Base-by-base conservation (phyloP, 805 yeast species). In the Candida khao-thaluensis region DNA sequence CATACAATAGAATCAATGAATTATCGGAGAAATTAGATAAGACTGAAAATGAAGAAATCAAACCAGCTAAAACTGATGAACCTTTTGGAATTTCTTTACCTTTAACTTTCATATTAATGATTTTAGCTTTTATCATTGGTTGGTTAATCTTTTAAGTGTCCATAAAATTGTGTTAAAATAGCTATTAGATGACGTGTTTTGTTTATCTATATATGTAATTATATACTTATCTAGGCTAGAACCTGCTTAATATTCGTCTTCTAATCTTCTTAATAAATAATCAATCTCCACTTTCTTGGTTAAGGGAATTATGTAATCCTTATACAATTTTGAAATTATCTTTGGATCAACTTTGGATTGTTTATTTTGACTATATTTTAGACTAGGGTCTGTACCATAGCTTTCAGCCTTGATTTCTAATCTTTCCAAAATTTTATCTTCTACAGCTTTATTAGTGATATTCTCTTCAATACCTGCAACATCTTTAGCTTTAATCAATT, bases 241-340 rank as follows among this genome's bases (percentile, higher is more conserved):
- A n/a, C n/a, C n/a, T n/a, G n/a, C 15, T 14, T 27, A 27, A 27
- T 27, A 27, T 4, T 27, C 74, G 44, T 79, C 84, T 50, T 85
- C 95, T 38, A 90, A 64, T 60, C 99, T 74, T 57, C 93, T 75
- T 56, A 93, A 64, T 40, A 93, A 69, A 56, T 93, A 93, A 43
- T 91, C 96, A 17, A 93, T 85, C 66, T 93, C 99, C 16, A 93
- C 98, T 60, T 85, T 84, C 62, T 91, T 93, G 6, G 99, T 93
- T 57, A 93, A 69, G 7, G 98, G 98, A 51, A 93, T 93, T 29
- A 93, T 85, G 66, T 81, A 83, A 32, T 88, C 89, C 60, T 83
- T 80, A 69, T 91, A 93, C 46, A 93, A 81, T 43, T 76, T 72
- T 9, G 90, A 95, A 49, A 93, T 77, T 10, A 79, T 76, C 48